A percentile compares a stretch with the other conserved stretches of the same genome.
Conservation (phyloP, 768 basidiomycete species). For the Mrakia gelida region DNA sequence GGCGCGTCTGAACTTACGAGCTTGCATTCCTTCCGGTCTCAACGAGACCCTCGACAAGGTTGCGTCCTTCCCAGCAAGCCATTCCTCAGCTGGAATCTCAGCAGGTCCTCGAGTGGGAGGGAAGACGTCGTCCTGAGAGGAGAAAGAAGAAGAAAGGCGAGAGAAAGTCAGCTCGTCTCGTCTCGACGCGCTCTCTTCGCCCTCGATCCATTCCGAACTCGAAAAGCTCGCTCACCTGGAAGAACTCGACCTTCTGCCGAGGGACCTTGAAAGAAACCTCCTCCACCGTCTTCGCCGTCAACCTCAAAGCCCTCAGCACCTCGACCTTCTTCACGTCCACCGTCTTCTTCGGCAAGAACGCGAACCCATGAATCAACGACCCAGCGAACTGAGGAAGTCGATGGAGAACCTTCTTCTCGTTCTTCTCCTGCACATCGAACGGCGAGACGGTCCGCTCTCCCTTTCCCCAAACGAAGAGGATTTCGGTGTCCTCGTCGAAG, state of each 20-base stretch:
- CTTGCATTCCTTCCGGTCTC: conserved; percentile 42
- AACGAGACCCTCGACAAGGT: conserved; percentile 34
- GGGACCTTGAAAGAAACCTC: conserved; percentile 44
- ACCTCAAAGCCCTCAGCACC: conserved; percentile 38
- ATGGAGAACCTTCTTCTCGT: conserved; percentile 34
- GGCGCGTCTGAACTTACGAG: conserved; percentile 35
- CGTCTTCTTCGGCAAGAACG: conserved; percentile 42
- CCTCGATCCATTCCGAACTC: too few relatives aligned
- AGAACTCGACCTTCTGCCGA: conserved; percentile 40
- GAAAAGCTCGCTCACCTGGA: conserved; percentile 13
- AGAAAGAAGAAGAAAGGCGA: background rate
- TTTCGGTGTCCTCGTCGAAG: conserved; percentile 45
- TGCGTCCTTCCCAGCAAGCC: conserved; percentile 38
- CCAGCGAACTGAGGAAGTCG: conserved; percentile 43
- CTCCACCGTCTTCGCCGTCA: conserved; percentile 43
- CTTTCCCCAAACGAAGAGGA: conserved; percentile 45
- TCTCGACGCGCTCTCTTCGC: too few relatives aligned
- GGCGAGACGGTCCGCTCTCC: conserved; percentile 44
- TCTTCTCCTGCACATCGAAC: conserved; percentile 40
- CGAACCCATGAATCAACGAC: conserved; percentile 41
- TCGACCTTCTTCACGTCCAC: conserved; percentile 45
- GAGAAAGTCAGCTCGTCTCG: background rate
- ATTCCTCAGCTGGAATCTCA: conserved; percentile 36
- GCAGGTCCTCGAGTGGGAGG: conserved; percentile 39
- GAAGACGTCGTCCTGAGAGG: conserved; percentile 45